Conservation (phyloP, 176 grass and related monocot genomes). For the Tillandsia leiboldiana region DNA sequence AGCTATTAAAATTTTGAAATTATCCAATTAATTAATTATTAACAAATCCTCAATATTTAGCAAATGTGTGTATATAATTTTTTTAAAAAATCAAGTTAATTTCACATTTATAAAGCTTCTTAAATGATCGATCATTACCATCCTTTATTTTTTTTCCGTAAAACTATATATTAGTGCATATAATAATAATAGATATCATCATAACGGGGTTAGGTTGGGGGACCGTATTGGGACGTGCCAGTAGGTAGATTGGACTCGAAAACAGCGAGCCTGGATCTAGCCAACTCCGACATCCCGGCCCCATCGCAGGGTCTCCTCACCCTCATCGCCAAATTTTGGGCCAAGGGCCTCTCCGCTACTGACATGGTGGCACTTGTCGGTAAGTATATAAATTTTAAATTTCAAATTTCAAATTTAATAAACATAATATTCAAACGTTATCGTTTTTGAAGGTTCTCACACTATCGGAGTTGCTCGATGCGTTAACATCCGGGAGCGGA, state of each 20-base stretch:
- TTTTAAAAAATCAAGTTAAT: no score
- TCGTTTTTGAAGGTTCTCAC: constrained; percentile 40
- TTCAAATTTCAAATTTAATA: background rate
- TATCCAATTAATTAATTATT: no score
- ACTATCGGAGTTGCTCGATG: constrained; percentile 82
- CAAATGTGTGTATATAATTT: no score
- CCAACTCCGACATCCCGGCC: constrained; percentile 79
- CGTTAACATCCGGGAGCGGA: constrained; percentile 58
- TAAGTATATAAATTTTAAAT: constrained; percentile 19
- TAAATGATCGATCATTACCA: no score
- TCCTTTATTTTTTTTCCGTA: background rate
- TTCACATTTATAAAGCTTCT: no score
- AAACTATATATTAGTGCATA: background rate
- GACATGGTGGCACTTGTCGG: constrained; percentile 97
- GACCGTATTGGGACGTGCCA: constrained; percentile 95
- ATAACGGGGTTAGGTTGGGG: constrained; percentile 52
- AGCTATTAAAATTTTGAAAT: no score
- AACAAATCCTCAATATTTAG: no score
- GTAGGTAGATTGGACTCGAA: constrained; percentile 83
- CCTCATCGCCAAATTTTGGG: constrained; percentile 85
- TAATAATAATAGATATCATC: background rate
- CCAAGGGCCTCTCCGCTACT: constrained; percentile 78
- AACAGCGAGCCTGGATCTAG: constrained; percentile 66
- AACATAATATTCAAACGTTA: background rate
- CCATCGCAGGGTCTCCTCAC: constrained; percentile 63